These are phyloP conservation scores for Leptosphaerulina australis DNA, from an alignment of 2,329 filamentous ascomycete genomes.

Conservation along the genomic window DNA sequence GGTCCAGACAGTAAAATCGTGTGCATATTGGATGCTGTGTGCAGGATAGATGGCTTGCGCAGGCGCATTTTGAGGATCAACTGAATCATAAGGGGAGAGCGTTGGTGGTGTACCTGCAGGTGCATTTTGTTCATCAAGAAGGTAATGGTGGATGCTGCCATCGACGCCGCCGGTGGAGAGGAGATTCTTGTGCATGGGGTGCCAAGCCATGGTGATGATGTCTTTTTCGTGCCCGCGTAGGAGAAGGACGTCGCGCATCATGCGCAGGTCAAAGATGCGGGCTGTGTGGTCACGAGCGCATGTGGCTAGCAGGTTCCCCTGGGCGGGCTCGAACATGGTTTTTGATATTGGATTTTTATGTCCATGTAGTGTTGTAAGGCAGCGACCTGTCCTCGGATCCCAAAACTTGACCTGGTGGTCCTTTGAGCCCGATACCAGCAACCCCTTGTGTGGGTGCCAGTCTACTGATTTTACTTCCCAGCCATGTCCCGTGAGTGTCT, in stretches of 20 bases:
- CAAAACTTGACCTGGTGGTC: slow-evolving; percentile 97
- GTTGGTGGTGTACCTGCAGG: slow-evolving; percentile 74
- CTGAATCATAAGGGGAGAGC: slow-evolving; percentile 79
- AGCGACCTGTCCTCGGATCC: slow-evolving; percentile 91
- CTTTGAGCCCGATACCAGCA: slow-evolving; percentile 95
- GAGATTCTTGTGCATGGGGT: slow-evolving; percentile 87
- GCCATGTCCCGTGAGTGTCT: slow-evolving; percentile 86
- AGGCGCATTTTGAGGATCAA: slow-evolving; percentile 77
- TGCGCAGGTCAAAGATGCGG: slow-evolving; percentile 90
- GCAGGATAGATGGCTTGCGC: slow-evolving; percentile 92
- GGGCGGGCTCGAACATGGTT: slow-evolving; percentile 84
- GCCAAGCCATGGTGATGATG: slow-evolving; percentile 89
- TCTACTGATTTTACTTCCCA: slow-evolving; percentile 98
- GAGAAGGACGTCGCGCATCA: slow-evolving; percentile 97
- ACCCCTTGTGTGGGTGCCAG: slow-evolving; percentile 94
- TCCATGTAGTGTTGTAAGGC: slow-evolving; percentile 90
- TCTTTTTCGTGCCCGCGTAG: slow-evolving; percentile 96
- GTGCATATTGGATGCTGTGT: slow-evolving; percentile 83
- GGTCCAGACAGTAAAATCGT: slow-evolving; percentile 96
- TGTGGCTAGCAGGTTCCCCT: slow-evolving; percentile 84
- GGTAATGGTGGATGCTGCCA: slow-evolving; percentile 87
- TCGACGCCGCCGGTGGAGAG: slow-evolving; percentile 90
- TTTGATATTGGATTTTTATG: slow-evolving; percentile 98
- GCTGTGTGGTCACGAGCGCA: slow-evolving; percentile 92
- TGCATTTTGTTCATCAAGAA: slow-evolving; percentile 93